These are phyloP conservation scores for Fistulina hepatica DNA, from an alignment of 1,284 basidiomycete genomes.

Conservation along the genomic window DNA sequence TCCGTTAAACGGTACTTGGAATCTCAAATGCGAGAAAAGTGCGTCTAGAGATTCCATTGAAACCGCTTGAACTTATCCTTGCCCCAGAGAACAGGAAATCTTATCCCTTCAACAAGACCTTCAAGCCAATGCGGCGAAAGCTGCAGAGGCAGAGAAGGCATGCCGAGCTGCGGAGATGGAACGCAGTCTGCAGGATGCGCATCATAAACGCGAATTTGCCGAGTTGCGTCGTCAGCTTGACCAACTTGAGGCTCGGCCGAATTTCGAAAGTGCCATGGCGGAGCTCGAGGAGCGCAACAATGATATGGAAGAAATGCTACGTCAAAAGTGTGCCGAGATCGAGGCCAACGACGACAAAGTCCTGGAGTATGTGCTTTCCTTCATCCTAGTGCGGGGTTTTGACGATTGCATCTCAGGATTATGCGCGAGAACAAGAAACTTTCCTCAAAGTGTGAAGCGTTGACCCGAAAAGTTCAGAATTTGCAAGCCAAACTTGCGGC, in stretches of 20 bases:
- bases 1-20: constrained; percentile 53
- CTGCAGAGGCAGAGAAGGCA: constrained; percentile 43
- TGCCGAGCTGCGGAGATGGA: constrained; percentile 53
- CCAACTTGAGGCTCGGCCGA: constrained; percentile 39
- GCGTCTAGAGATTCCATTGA: constrained; percentile 13
- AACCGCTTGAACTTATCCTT: constrained; percentile 2
- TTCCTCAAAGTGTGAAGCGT: constrained; percentile 49
- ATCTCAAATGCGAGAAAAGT: constrained; percentile 50
- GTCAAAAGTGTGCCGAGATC: constrained; percentile 61
- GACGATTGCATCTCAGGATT: constrained; percentile 33
- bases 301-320: constrained; percentile 62
- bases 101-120: constrained; percentile 33
- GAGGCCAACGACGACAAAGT: constrained; percentile 72
- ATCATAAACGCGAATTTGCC: constrained; percentile 51
- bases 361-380: constrained; percentile 48
- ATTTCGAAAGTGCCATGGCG: constrained; percentile 40
- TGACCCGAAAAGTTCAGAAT: constrained; percentile 59
- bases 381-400: constrained; percentile 5
- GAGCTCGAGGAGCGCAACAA: constrained; percentile 58
- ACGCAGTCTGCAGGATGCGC: constrained; percentile 46
- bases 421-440: constrained; percentile 72
- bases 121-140: constrained; percentile 31
- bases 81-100: constrained; percentile 37
- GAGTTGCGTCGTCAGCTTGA: constrained; percentile 47
- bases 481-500: constrained; percentile 55